Conservation (phyloP, 2,329 filamentous ascomycete species). For the Aspergillus piperis region DNA sequence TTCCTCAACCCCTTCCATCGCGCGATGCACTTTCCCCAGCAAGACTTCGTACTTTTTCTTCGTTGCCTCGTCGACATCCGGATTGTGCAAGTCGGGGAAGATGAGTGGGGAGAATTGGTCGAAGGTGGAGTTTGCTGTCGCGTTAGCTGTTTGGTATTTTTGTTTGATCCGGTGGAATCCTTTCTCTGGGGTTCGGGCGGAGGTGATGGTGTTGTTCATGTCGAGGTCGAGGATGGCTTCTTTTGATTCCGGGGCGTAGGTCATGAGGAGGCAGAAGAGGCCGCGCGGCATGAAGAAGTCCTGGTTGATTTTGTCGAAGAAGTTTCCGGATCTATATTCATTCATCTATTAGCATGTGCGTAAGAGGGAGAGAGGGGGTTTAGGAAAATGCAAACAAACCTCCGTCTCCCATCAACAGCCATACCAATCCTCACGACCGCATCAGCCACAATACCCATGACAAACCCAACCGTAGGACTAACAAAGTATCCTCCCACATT, state of each 20-base stretch:
- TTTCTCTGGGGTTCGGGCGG: conserved; percentile 23
- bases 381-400: conserved; percentile 18
- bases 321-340: conserved; percentile 49
- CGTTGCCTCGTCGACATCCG: conserved; percentile 6
- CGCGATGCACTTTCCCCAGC: conserved; percentile 19
- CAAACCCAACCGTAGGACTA: conserved; percentile 25
- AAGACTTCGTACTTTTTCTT: conserved; percentile 9
- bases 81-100: conserved; percentile 48
- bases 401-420: conserved; percentile 39
- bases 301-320: conserved; percentile 58
- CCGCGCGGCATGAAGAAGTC: conserved; percentile 60
- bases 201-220: conserved; percentile 41
- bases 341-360: too few species aligned
- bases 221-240: conserved; percentile 32
- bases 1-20: conserved; percentile 42
- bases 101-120: conserved; percentile 53
- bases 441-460: conserved; percentile 46
- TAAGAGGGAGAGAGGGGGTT: not conserved
- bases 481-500: too few species aligned
- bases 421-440: conserved; percentile 32
- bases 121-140: conserved; percentile 34
- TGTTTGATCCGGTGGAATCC: conserved; percentile 29
- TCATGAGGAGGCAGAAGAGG: conserved; percentile 58
- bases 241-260: conserved; percentile 49
- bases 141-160: conserved; percentile 42